phyloP scores from a whole-genome alignment of 805 yeast genomes.

The Metschnikowia peoriensis region DNA sequence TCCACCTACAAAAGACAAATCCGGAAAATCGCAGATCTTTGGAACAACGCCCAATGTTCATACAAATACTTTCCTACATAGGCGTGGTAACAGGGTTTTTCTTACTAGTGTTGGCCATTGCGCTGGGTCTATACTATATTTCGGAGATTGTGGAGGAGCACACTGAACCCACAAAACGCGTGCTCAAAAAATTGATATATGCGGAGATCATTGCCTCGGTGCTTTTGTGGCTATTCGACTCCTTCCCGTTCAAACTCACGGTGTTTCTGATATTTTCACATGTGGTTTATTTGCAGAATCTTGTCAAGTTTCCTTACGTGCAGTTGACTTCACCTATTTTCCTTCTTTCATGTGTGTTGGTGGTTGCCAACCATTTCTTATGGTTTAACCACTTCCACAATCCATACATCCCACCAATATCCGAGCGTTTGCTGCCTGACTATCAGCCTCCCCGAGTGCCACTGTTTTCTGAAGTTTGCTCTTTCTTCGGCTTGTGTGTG shows the following conservation, averaged over 20 bases:
- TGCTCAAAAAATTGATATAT: conserved; percentile 63
- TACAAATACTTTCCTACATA: conserved; percentile 37
- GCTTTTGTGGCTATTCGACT: conserved; percentile 67
- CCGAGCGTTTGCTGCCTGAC: conserved; percentile 53
- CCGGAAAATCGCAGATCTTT: neutral
- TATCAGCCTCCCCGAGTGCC: conserved; percentile 70
- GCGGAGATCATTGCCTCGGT: conserved; percentile 53
- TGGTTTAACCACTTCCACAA: conserved; percentile 87
- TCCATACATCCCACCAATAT: conserved; percentile 69
- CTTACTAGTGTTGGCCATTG: conserved; percentile 54
- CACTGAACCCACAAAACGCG: conserved; percentile 75
- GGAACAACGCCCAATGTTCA: conserved; percentile 28
- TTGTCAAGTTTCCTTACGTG: conserved; percentile 81
- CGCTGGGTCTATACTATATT: conserved; percentile 87
- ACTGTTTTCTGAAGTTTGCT: conserved; percentile 84
- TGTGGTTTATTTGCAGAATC: conserved; percentile 70
- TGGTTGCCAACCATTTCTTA: conserved; percentile 74
- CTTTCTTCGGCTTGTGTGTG: conserved; percentile 88
- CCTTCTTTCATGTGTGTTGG: conserved; percentile 66
- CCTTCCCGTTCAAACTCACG: conserved; percentile 70
- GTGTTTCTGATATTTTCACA: conserved; percentile 70
- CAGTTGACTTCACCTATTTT: conserved; percentile 70
- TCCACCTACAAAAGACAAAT: neutral
- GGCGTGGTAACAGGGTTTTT: conserved; percentile 40
- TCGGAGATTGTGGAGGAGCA: conserved; percentile 94